These are phyloP conservation scores for apple (Malus domestica) DNA, from an alignment of 306 rosid genomes.

Conservation along the genomic window ASM211411v1 NC_041797.1:32307501-32308000, in stretches of 20 bases:
- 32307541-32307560: no score
- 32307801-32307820: conserved; percentile 52
- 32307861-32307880: conserved; percentile 66
- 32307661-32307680: not conserved
- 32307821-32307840: conserved; percentile 56
- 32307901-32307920: conserved; percentile 47
- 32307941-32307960: conserved; percentile 59
- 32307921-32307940: conserved; percentile 65
- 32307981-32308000: conserved; percentile 52
- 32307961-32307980: conserved; percentile 60
- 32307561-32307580: not conserved
- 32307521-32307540: not conserved
- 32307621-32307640: not conserved
- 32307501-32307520: not conserved
- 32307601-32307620: not conserved
- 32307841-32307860: conserved; percentile 38
- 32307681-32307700: conserved; percentile 34
- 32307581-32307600: not conserved
- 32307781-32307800: conserved; percentile 75
- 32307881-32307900: conserved; percentile 52
- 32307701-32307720: conserved; percentile 47
- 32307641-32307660: not conserved
- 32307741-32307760: conserved; percentile 55
- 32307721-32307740: conserved; percentile 64
- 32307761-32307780: conserved; percentile 56